phyloP scores from a whole-genome alignment of 805 yeast genomes.

The Candida glaebosa region DNA sequence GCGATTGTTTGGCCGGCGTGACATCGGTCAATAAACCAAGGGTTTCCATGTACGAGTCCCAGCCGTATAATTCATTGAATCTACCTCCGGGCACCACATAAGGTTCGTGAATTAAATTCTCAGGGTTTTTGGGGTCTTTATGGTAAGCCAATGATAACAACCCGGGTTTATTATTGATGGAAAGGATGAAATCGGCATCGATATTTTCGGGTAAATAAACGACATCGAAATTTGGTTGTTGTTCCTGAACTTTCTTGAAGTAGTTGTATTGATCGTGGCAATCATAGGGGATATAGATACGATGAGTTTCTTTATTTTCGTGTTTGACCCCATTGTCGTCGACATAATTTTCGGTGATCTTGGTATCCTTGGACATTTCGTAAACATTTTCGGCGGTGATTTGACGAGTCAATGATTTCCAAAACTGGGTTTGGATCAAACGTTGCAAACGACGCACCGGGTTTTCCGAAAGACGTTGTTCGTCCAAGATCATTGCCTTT shows the following conservation, averaged over 20 bases:
- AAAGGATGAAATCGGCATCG: conserved; percentile 72
- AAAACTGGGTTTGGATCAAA: conserved; percentile 70
- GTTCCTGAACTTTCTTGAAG: conserved; percentile 50
- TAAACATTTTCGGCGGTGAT: conserved; percentile 60
- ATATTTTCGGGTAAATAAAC: conserved; percentile 72
- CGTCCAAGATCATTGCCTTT: conserved; percentile 75
- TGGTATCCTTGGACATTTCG: conserved; percentile 74
- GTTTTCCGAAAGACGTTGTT: conserved; percentile 77
- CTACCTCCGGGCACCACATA: conserved; percentile 97
- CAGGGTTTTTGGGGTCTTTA: conserved; percentile 51
- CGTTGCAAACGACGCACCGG: conserved; percentile 78
- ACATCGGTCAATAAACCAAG: conserved; percentile 71
- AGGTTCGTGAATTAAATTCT: conserved; percentile 62
- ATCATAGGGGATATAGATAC: conserved; percentile 72
- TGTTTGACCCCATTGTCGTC: conserved; percentile 29
- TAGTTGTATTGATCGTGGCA: conserved; percentile 72
- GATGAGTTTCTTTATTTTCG: conserved; percentile 54
- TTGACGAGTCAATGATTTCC: conserved; percentile 74
- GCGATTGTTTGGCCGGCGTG: conserved; percentile 30
- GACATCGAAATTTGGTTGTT: conserved; percentile 66
- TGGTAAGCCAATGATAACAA: conserved; percentile 75
- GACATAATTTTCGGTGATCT: conserved; percentile 51
- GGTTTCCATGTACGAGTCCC: conserved; percentile 96
- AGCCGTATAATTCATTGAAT: conserved; percentile 93
- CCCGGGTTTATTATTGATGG: conserved; percentile 82